These are phyloP conservation scores for Carpinus fangiana DNA, from an alignment of 306 rosid genomes.

Conservation along the genomic window DNA sequence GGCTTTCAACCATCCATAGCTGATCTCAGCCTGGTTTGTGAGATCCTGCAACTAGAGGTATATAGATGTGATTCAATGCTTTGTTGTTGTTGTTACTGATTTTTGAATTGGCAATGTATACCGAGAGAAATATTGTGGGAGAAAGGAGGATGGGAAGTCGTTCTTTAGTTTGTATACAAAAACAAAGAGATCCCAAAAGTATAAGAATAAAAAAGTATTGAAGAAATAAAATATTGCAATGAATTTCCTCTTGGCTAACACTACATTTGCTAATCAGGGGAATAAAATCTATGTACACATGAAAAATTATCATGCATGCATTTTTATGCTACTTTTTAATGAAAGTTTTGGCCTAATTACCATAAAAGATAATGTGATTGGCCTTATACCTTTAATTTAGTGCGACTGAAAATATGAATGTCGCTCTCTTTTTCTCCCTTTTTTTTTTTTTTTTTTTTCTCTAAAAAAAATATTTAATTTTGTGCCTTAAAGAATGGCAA, in stretches of 20 bases:
- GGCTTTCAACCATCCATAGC: slow-evolving; percentile 74
- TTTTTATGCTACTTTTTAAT: not conserved
- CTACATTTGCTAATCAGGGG: not conserved
- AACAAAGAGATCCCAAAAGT: not conserved
- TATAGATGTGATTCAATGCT: slow-evolving; percentile 10
- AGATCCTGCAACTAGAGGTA: slow-evolving; percentile 89
- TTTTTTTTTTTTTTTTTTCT: not conserved
- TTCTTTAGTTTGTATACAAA: not conserved
- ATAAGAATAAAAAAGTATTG: not conserved
- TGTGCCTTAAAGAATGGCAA: not conserved
- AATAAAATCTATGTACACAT: not conserved
- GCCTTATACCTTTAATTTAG: not conserved
- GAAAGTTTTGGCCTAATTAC: not conserved
- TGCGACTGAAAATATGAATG: not conserved
- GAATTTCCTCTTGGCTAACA: not conserved
- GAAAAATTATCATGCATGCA: not conserved
- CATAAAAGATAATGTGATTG: not conserved
- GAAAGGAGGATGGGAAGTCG: not conserved
- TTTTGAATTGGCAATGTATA: not conserved
- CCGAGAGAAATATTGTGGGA: not conserved
- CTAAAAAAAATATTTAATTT: not conserved
- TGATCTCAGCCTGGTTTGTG: slow-evolving; percentile 78
- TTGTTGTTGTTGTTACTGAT: not conserved
- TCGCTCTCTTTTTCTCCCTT: not conserved
- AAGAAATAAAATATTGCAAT: not conserved